Percentiles rank a stretch among this genome's conserved stretches.
Evolutionary conservation across 176 grass and related monocot genomes (phyloP).

Genomic region (Elaeis guineensis): DNA sequence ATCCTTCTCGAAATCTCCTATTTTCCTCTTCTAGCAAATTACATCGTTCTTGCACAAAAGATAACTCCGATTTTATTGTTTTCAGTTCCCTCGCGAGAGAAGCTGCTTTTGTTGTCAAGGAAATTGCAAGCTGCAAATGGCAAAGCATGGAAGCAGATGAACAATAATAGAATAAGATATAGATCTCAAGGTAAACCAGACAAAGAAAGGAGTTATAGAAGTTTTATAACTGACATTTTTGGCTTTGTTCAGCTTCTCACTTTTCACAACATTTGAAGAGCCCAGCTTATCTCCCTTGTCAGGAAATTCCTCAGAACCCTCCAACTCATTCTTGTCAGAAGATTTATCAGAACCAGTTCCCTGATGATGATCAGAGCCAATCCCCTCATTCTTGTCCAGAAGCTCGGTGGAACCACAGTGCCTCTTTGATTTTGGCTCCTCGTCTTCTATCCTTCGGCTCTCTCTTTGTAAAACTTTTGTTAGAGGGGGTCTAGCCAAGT

Average conservation of each 20-base stretch:
- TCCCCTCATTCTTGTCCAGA: not conserved
- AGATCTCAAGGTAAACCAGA: not conserved
- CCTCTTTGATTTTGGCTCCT: slow-evolving; percentile 36
- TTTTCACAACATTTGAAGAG: slow-evolving; percentile 14
- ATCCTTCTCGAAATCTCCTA: slow-evolving; percentile 55
- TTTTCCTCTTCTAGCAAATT: slow-evolving; percentile 85
- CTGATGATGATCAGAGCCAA: not conserved
- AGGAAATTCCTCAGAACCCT: not conserved
- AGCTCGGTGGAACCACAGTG: slow-evolving; percentile 17
- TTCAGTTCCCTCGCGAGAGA: slow-evolving; percentile 73
- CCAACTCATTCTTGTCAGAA: not conserved
- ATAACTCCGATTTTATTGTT: slow-evolving; percentile 75
- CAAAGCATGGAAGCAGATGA: not conserved
- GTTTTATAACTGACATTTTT: slow-evolving; percentile 21
- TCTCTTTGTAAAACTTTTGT: slow-evolving; percentile 7
- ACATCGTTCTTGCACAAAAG: slow-evolving; percentile 76
- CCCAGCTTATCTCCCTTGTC: slow-evolving; percentile 9
- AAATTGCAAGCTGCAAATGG: slow-evolving; percentile 53
- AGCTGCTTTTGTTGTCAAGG: slow-evolving; percentile 69
- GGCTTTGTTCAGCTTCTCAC: slow-evolving; percentile 27
- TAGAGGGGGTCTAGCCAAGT: slow-evolving; percentile 22
- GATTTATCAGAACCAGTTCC: not conserved
- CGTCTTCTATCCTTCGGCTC: slow-evolving; percentile 3
- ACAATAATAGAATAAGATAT: slow-evolving; percentile 2
- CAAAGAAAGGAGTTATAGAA: not conserved